phyloP scores from a whole-genome alignment of 805 yeast genomes.

The Cyberlindnera subsufficiens region DNA sequence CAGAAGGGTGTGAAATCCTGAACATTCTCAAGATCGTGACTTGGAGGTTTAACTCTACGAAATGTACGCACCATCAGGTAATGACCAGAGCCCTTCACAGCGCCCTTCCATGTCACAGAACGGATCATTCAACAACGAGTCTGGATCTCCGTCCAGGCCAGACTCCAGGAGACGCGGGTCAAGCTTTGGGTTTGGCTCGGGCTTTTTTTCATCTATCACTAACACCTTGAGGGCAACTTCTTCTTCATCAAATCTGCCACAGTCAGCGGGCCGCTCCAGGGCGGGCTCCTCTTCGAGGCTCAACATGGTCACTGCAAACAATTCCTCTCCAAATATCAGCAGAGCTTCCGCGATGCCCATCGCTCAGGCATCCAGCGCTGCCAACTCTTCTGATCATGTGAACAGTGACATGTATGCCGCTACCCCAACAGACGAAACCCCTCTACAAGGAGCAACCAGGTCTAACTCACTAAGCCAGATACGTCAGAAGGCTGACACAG shows the following conservation, averaged over 20 bases:
- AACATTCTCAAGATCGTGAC: neutral
- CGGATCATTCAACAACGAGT: neutral
- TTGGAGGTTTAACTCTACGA: neutral
- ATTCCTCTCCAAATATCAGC: slow-evolving; percentile 7
- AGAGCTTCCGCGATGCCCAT: slow-evolving; percentile 4
- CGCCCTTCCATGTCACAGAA: too few species aligned
- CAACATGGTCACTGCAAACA: slow-evolving; percentile 11
- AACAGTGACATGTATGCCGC: slow-evolving; percentile 14
- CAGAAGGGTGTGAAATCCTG: neutral
- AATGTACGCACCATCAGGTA: neutral
- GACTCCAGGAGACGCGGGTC: slow-evolving; percentile 22
- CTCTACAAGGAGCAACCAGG: slow-evolving; percentile 17
- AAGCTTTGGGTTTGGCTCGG: slow-evolving; percentile 23
- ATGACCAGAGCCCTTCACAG: neutral
- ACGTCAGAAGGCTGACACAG: slow-evolving; percentile 19
- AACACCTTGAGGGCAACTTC: slow-evolving; percentile 20
- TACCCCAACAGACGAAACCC: slow-evolving; percentile 21
- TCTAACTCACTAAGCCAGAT: slow-evolving; percentile 8
- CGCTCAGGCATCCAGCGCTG: neutral
- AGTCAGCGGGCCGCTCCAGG: slow-evolving; percentile 17
- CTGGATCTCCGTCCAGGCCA: slow-evolving; percentile 2
- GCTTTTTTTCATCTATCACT: slow-evolving; percentile 21
- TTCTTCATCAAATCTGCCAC: slow-evolving; percentile 16
- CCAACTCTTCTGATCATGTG: slow-evolving; percentile 1
- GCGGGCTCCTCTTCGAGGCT: slow-evolving; percentile 23